phyloP scores from a whole-genome alignment of 2,329 filamentous ascomycete species.

The Juglanconis oblonga region DNA sequence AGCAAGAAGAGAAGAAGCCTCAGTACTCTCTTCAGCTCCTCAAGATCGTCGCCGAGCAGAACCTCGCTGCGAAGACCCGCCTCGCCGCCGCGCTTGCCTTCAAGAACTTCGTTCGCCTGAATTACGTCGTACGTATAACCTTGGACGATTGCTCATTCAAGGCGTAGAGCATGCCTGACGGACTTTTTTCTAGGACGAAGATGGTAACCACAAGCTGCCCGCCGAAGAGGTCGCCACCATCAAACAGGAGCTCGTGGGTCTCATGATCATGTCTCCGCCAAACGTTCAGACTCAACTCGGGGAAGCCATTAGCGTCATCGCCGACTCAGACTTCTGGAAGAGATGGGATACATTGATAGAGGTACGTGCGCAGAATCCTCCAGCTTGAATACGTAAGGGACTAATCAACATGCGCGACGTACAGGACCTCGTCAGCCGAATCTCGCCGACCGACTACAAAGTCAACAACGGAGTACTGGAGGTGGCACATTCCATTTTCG shows the following conservation, averaged over 20 bases:
- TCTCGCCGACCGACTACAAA: constrained; percentile 76
- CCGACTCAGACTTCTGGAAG: constrained; percentile 96
- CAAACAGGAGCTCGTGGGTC: constrained; percentile 89
- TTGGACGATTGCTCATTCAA: neutral
- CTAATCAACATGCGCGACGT: constrained; percentile 16
- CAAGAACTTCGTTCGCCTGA: constrained; percentile 96
- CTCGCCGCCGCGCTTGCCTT: constrained; percentile 90
- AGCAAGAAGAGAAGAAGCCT: constrained; percentile 75
- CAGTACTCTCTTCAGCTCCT: constrained; percentile 86
- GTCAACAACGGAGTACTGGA: constrained; percentile 93
- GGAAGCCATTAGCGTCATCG: constrained; percentile 94
- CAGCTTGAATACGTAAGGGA: neutral
- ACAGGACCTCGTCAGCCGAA: constrained; percentile 80
- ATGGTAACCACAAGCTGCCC: constrained; percentile 88
- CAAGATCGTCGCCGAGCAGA: constrained; percentile 79
- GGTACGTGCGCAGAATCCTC: constrained; percentile 40
- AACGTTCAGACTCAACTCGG: constrained; percentile 91
- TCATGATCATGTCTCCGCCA: constrained; percentile 91
- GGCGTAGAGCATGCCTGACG: neutral
- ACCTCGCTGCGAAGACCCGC: constrained; percentile 72
- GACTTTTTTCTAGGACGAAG: constrained; percentile 63
- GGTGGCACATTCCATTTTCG: constrained; percentile 97
- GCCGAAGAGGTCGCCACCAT: constrained; percentile 81
- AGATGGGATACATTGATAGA: constrained; percentile 94
- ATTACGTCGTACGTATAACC: constrained; percentile 69